A percentile compares a stretch with the other conserved stretches of the same genome.
Evolutionary conservation across 1,139 yeast species (phyloP).

Genomic region (Wickerhamiella pararugosa): DNA sequence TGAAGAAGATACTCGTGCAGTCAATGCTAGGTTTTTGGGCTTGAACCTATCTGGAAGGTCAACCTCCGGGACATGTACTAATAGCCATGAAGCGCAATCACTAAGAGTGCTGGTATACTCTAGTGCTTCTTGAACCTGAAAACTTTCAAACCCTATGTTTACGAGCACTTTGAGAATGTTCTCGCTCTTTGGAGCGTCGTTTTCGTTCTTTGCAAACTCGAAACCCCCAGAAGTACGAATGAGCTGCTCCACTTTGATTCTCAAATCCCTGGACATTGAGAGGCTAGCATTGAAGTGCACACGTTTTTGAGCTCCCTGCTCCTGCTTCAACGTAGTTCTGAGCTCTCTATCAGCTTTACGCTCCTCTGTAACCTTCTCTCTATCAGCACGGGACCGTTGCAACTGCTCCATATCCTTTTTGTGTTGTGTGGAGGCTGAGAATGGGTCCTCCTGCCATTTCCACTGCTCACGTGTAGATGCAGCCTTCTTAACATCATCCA

Average conservation of each 20-base stretch:
- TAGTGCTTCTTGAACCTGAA: slow-evolving; percentile 61
- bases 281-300: slow-evolving; percentile 19
- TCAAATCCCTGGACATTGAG: slow-evolving; percentile 23
- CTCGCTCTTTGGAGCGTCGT: neutral
- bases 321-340: slow-evolving; percentile 3
- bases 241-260: slow-evolving; percentile 21
- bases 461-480: slow-evolving; percentile 14
- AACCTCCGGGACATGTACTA: slow-evolving; percentile 85
- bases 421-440: slow-evolving; percentile 34
- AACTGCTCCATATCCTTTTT: slow-evolving; percentile 12
- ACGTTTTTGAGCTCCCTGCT: slow-evolving; percentile 10
- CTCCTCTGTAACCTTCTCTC: neutral
- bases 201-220: slow-evolving; percentile 5
- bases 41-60: slow-evolving; percentile 48
- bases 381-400: slow-evolving; percentile 11
- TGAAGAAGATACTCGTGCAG: slow-evolving; percentile 27
- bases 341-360: slow-evolving; percentile 2
- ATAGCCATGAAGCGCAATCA: slow-evolving; percentile 58
- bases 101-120: slow-evolving; percentile 37
- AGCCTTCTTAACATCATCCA: slow-evolving; percentile 37
- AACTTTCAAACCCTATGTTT: slow-evolving; percentile 49
- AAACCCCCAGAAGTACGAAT: slow-evolving; percentile 23
- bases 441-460: slow-evolving; percentile 57
- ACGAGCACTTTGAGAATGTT: slow-evolving; percentile 20
- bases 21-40: slow-evolving; percentile 20